Conservation (phyloP, 1,284 basidiomycete genomes). For the Microbotryomycetes sp. region DNA sequence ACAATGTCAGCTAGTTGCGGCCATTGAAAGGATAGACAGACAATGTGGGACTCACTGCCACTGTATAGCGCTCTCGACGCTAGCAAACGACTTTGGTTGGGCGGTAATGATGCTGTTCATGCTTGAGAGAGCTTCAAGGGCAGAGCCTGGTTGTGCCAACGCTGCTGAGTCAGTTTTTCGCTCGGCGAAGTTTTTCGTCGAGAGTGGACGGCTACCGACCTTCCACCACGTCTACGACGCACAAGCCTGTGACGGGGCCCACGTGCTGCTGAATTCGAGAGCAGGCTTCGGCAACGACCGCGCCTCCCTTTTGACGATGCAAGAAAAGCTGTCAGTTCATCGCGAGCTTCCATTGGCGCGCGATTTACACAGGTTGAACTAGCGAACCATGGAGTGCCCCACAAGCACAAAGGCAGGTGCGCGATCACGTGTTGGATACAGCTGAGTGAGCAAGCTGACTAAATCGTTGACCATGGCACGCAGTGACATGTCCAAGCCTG, state of each 20-base stretch:
- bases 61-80: conserved; percentile 74
- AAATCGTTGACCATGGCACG: conserved; percentile 65
- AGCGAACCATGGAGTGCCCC: conserved; percentile 46
- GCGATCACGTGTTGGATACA: conserved; percentile 59
- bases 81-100: conserved; percentile 76
- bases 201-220: conserved; percentile 49
- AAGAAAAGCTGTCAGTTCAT: background rate
- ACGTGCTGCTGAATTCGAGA: conserved; percentile 59
- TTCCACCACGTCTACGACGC: conserved; percentile 93
- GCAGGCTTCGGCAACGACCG: conserved; percentile 68
- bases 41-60: conserved; percentile 75
- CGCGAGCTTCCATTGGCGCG: background rate
- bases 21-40: conserved; percentile 3
- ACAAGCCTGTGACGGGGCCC: conserved; percentile 71
- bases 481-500: conserved; percentile 61
- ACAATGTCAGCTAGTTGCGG: background rate
- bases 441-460: conserved; percentile 55
- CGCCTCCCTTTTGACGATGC: conserved; percentile 64
- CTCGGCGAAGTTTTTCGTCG: background rate
- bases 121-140: conserved; percentile 78
- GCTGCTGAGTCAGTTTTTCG: background rate
- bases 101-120: conserved; percentile 85
- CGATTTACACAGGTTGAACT: background rate
- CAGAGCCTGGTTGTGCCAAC: conserved; percentile 60
- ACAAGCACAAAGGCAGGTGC: conserved; percentile 60